Evolutionary conservation across 768 basidiomycete genomes (phyloP).

Genomic region (Naganishia friedmannii): DNA sequence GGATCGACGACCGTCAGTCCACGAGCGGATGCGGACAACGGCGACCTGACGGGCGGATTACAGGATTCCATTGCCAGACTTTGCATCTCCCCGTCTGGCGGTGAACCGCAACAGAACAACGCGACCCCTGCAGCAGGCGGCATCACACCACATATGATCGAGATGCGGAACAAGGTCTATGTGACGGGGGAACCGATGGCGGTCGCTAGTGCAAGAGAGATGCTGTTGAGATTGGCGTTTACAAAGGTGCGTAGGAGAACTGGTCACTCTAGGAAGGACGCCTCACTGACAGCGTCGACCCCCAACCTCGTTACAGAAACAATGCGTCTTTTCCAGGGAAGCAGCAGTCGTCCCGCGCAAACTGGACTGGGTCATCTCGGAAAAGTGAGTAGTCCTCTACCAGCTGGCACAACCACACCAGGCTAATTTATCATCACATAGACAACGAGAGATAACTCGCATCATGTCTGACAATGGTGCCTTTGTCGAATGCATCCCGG

Average conservation of each 20-base stretch:
- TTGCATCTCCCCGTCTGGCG: slow-evolving; percentile 36
- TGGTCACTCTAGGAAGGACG: neutral
- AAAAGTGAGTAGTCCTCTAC: slow-evolving; percentile 49
- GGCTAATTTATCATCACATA: slow-evolving; percentile 35
- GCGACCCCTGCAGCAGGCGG: slow-evolving; percentile 34
- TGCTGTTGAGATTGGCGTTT: slow-evolving; percentile 82
- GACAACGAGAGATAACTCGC: slow-evolving; percentile 83
- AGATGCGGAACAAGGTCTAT: slow-evolving; percentile 78
- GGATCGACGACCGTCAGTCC: slow-evolving; percentile 51
- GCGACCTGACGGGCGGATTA: slow-evolving; percentile 35
- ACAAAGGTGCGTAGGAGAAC: slow-evolving; percentile 64
- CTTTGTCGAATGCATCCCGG: slow-evolving; percentile 88
- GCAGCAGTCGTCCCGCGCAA: slow-evolving; percentile 93
- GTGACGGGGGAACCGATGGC: slow-evolving; percentile 98
- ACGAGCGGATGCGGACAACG: slow-evolving; percentile 55
- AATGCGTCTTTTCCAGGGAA: slow-evolving; percentile 83
- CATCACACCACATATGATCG: slow-evolving; percentile 44
- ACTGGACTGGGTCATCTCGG: slow-evolving; percentile 97
- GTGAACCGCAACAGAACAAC: neutral
- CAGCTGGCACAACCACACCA: neutral
- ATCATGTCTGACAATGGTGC: slow-evolving; percentile 97
- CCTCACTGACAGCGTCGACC: neutral
- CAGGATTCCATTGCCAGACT: slow-evolving; percentile 35
- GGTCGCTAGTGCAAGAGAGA: slow-evolving; percentile 89
- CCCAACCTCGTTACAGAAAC: slow-evolving; percentile 60